A percentile compares a stretch with the other conserved stretches of the same genome.
Evolutionary conservation across 306 rosid genomes (phyloP).

Genomic region (Bauhinia variegata): DNA sequence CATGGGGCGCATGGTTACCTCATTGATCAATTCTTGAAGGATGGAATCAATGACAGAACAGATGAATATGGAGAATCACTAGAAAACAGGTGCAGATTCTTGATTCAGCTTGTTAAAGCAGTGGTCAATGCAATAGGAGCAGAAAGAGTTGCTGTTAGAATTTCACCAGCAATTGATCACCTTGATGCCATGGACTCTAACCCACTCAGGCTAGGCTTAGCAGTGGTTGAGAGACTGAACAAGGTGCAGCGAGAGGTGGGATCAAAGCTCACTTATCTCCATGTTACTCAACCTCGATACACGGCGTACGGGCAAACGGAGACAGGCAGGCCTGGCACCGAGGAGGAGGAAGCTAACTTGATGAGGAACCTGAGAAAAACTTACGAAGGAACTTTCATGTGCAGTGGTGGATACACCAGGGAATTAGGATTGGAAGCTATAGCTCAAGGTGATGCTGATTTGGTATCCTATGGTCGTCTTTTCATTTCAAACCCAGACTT

Average conservation of each 20-base stretch:
- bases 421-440: constrained; percentile 57
- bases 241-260: constrained; percentile 55
- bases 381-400: constrained; percentile 54
- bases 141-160: constrained; percentile 63
- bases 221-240: constrained; percentile 77
- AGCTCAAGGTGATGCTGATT: constrained; percentile 50
- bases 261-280: too few species aligned
- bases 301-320: constrained; percentile 65
- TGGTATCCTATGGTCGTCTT: constrained; percentile 79
- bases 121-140: constrained; percentile 66
- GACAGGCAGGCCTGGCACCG: constrained; percentile 55
- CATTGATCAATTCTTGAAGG: constrained; percentile 54
- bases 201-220: too few species aligned
- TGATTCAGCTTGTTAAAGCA: constrained; percentile 59
- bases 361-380: constrained; percentile 51
- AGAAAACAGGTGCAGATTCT: constrained; percentile 68
- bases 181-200: constrained; percentile 82
- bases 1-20: constrained; percentile 95
- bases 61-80: constrained; percentile 76
- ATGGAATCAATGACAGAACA: constrained; percentile 53
- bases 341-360: constrained; percentile 51
- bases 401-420: constrained; percentile 60
- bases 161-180: constrained; percentile 92
- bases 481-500: constrained; percentile 85
- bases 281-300: constrained; percentile 84